Percentiles rank a stretch among this genome's conserved stretches.
Evolutionary conservation across 345 rosid species (phyloP).

Genomic region (Ricinus communis): DNA sequence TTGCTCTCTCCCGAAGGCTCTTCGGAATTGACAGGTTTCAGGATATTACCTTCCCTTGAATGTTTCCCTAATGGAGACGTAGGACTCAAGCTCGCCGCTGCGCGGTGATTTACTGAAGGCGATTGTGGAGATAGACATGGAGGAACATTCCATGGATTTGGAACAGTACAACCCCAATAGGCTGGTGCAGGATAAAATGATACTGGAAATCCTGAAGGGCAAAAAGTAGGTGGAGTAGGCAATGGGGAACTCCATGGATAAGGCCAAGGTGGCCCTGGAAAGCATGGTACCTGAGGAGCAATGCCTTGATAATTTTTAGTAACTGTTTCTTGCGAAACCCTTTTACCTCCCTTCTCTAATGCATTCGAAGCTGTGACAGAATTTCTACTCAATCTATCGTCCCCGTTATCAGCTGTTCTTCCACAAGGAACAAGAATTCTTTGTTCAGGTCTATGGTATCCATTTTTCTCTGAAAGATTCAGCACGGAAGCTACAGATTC

Average conservation of each 20-base stretch:
- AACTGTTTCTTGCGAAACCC: slow-evolving; percentile 11
- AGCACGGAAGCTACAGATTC: slow-evolving; percentile 19
- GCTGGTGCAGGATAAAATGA: slow-evolving; percentile 18
- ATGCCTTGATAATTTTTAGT: slow-evolving; percentile 15
- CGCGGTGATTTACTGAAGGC: too few species aligned
- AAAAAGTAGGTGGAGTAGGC: slow-evolving; percentile 21
- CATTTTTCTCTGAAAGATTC: slow-evolving; percentile 28
- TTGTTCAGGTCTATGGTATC: slow-evolving; percentile 27
- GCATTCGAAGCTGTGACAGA: slow-evolving; percentile 18
- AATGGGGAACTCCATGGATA: slow-evolving; percentile 37
- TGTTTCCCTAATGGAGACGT: slow-evolving; percentile 24
- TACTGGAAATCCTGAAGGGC: slow-evolving; percentile 26
- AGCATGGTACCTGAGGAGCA: slow-evolving; percentile 19
- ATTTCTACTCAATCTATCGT: slow-evolving; percentile 15
- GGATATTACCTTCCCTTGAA: slow-evolving; percentile 16
- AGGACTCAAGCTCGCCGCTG: too few species aligned
- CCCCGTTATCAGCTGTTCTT: slow-evolving; percentile 25
- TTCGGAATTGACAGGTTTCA: slow-evolving; percentile 12
- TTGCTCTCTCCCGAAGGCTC: slow-evolving; percentile 12
- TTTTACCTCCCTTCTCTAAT: slow-evolving; percentile 20
- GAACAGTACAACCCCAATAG: slow-evolving; percentile 17
- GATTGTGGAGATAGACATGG: slow-evolving; percentile 7
- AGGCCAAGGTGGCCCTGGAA: slow-evolving; percentile 17
- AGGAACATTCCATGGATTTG: slow-evolving; percentile 19
- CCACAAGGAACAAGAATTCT: slow-evolving; percentile 12